phyloP scores from a whole-genome alignment of 495 filamentous ascomycete genomes.

The Barbatosphaeria neglecta region DNA sequence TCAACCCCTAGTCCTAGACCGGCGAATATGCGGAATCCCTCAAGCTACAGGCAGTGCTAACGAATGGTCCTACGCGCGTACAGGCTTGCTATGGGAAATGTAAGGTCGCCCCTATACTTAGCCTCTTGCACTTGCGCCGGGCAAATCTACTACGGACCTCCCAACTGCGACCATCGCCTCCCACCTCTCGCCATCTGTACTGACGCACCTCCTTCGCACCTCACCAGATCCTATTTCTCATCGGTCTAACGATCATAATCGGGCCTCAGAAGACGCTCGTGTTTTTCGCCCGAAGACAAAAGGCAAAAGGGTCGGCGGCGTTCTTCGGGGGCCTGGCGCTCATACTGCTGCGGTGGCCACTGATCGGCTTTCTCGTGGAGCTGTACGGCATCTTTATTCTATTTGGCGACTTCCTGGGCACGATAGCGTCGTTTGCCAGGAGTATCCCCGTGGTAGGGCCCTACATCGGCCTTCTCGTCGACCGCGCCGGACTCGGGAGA shows the following conservation, averaged over 20 bases:
- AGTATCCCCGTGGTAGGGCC: conserved; percentile 79
- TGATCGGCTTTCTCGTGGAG: conserved; percentile 83
- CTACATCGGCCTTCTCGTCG: conserved; percentile 59
- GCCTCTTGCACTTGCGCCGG: not conserved
- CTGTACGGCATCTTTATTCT: conserved; percentile 84
- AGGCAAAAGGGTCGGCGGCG: conserved; percentile 80
- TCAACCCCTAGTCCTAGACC: conserved; percentile 24
- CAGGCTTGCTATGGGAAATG: conserved; percentile 84
- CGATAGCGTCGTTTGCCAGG: conserved; percentile 74
- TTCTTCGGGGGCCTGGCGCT: conserved; percentile 76
- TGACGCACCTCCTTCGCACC: conserved; percentile 1
- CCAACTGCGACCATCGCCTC: too few relatives aligned
- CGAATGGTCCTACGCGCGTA: too few relatives aligned
- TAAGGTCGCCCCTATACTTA: conserved; percentile 18
- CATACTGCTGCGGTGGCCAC: conserved; percentile 78
- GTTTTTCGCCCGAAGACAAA: conserved; percentile 91
- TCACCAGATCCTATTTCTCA: conserved; percentile 81
- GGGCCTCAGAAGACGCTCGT: conserved; percentile 78
- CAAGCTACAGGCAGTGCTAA: too few relatives aligned
- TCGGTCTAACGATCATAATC: conserved; percentile 90
- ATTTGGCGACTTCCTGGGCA: conserved; percentile 94
- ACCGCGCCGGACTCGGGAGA: conserved; percentile 48
- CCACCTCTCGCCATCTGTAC: not conserved
- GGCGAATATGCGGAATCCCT: too few relatives aligned
- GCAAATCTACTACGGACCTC: too few relatives aligned